Base-by-base conservation (phyloP, 352 stramenopile species). In the Pythium plurisporium region DNA sequence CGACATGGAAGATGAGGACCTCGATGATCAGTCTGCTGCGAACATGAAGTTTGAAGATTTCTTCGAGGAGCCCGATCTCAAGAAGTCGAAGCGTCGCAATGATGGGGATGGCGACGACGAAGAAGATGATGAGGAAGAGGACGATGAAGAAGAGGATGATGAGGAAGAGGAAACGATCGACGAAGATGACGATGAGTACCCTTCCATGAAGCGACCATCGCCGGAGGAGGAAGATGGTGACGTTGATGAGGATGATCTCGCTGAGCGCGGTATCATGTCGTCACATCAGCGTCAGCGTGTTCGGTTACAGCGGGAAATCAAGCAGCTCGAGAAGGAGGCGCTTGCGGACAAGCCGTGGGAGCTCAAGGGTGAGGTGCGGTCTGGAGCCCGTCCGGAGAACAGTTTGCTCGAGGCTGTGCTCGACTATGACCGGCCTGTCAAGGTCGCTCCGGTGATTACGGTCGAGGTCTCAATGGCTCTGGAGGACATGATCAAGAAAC, bases 401-500 rank as follows among this genome's bases (percentile, higher is more conserved):
- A 97, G 89, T 77, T 81, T 98, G 59, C 67, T 98, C 19, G 89
- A 97, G 61, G 86, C 83, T 0, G 91, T 96, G 34, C 87, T 96
- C 38, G 91, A 98, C 69, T 98, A 98, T 63, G 89, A 98, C 59
- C 77, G 91, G 29, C 89, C 91, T 17, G 84, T 87, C 50, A 98
- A 97, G 60, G 78, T 91, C 12, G 87, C 91, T 8, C 91, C 91
- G 2, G 90, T 96, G 17, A 94, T 98, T 47, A 98, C 91, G 8
- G 82, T 95, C 17, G 89, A 97, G 44, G 89, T 97, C 27, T 97
- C 94, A 4, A 78, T 91, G 11, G 85, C 82, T 12, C 74, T 98
- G 11, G 94, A 98, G 66, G 89, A 97, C 31, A 85, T 97, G 64
- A 98, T 98, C 65, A 98, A 97, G 60, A 89, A 93, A 65, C 82